Base-by-base conservation (phyloP, 2,329 filamentous ascomycete species). In the Verticillium longisporum region DNA sequence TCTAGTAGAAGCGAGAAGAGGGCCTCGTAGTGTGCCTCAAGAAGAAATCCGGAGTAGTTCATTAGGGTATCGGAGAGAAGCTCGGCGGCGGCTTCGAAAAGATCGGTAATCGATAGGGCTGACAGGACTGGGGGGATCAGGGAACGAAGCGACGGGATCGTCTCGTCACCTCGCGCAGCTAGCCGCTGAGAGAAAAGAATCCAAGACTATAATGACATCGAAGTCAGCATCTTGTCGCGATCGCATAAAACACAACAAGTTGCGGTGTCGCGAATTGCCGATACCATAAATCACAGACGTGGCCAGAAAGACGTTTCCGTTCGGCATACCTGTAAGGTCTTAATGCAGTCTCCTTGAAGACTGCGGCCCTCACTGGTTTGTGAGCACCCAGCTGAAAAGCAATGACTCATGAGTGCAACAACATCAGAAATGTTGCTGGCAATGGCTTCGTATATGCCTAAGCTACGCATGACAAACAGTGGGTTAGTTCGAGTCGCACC, bases 131-230 rank as follows among this genome's bases (percentile, higher is more conserved):
- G 78, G 34, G 82, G 78, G 1, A 88, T 80, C 4, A 92, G 75
- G 1, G 80, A 78, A 36, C 83, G 83, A 14, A 93, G 78, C 18
- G 84, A 78, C 18, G 80, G 76, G 2, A 89, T 75, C 36, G 89
- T 78, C 15, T 83, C 78, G 15, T 81, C 81, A 37, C 83, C 81
- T 55, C 82, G 80, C 3, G 82, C 76, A 57, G 86, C 85, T 33
- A 83, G 80, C 37, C 84, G 82, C 67, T 92, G 88, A 5, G 86
- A 87, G 68, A 92, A 92, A 66, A 85, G 80, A 36, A 92, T 82
- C 89, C 90, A 94, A 4, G 88, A 83, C 87, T 90, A 60, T 13
- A 38, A 62, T 41, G 45, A 66, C 59, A 68, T 34, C 11, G 15
- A 34, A 33, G 54, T 33, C 13, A 55, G 54, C 26, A 14, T 15